These are phyloP conservation scores for Xylariaceae sp. DNA, from an alignment of 2,329 filamentous ascomycete genomes.

Conservation along the genomic window DNA sequence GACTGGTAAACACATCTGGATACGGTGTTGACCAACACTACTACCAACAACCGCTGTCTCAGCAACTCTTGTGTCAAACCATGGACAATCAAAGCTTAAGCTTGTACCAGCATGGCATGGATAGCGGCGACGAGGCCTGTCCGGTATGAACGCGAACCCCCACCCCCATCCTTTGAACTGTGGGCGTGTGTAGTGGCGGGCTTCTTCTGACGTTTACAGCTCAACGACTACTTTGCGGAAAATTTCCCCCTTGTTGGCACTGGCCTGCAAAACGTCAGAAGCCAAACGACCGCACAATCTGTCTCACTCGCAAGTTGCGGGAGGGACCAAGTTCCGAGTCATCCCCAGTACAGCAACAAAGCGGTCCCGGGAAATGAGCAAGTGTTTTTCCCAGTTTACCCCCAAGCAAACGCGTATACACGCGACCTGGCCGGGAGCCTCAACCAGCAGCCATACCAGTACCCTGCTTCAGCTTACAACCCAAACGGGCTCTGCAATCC, in stretches of 20 bases:
- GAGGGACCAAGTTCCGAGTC: constrained; percentile 29
- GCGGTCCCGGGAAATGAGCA: constrained; percentile 28
- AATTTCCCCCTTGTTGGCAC: constrained; percentile 17
- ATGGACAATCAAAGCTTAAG: constrained; percentile 26
- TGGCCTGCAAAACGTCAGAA: constrained; percentile 23
- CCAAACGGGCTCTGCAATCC: constrained; percentile 13
- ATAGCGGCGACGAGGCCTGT: constrained; percentile 27
- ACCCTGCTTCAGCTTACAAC: constrained; percentile 20
- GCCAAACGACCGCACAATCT: constrained; percentile 29
- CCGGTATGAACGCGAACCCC: constrained; percentile 21
- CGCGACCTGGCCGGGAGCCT: constrained; percentile 21
- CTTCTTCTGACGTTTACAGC: constrained; percentile 22
- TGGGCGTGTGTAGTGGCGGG: not conserved
- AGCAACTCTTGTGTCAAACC: constrained; percentile 17
- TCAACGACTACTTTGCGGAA: constrained; percentile 23
- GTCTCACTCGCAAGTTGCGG: constrained; percentile 31
- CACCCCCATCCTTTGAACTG: constrained; percentile 5
- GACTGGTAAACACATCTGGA: constrained; percentile 8
- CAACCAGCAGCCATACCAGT: constrained; percentile 23
- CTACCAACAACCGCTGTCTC: constrained; percentile 21
- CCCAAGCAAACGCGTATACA: constrained; percentile 27
- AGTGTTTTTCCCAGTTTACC: constrained; percentile 25
- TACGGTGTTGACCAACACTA: constrained; percentile 7
- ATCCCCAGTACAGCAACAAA: constrained; percentile 31
- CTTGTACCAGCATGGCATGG: constrained; percentile 23